Evolutionary conservation across 228 moss, liverwort and hornwort genomes (phyloP), one percentile per base, ranked within the genome.

Genomic region (Sphagnum fallax): DNA sequence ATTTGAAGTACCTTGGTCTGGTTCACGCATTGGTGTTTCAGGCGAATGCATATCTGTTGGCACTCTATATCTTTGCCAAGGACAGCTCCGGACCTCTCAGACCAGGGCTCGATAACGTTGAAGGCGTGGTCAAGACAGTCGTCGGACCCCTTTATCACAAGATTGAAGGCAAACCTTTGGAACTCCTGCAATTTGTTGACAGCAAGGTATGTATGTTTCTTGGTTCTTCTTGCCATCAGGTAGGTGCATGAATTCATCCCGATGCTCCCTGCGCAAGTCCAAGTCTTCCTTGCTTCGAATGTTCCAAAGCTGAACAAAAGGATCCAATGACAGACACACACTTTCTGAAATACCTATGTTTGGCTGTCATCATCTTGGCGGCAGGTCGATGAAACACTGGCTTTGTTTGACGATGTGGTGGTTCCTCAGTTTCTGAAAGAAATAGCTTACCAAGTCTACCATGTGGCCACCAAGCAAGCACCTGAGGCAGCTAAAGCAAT

Each of bases 101-200:
- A 70, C 80, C 84, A 1, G 72, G 77, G 6, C 72, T 80, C 13
- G 80, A 78, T 50, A 78, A 73, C 11, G 78, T 84, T 3, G 84
- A 84, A 75, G 78, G 78, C 18, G 80, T 78, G 6, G 84, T 84
- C 65, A 84, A 80, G 68, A 78, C 78, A 4, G 80, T 84, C 9
- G 80, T 80, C 4, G 78, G 78, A 52, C 84, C 84, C 15, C 73
- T 84, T 6, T 84, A 80, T 47, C 74, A 78, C 64, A 77, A 78
- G 65, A 49, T 75, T 48, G 73, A 80, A 51, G 73, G 73, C 5
- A 84, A 80, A 68, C 84, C 84, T 14, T 1, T 48, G 1, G 80
- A 75, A 70, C 64, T 84, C 32, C 51, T 84, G 47, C 59, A 52
- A 10, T 78, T 75, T 61, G 52, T 60, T 13, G 84, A 84, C 62